Base-by-base conservation (phyloP, 495 filamentous ascomycete genomes). In the Penicillium paxilli region DNA sequence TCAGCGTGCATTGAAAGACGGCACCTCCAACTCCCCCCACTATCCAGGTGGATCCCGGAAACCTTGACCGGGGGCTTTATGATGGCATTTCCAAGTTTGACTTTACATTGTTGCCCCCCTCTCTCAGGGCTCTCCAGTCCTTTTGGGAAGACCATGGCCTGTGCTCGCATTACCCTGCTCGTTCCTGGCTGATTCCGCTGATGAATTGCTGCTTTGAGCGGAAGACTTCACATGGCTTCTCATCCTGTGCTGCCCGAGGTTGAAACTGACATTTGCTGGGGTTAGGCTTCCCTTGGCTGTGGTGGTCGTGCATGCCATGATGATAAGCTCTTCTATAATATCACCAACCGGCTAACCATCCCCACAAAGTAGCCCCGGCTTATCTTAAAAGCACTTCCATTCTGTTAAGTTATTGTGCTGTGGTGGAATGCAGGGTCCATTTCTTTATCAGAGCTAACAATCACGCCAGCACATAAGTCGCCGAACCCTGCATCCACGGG, bases 1-100 rank as follows among this genome's bases (percentile, higher is more conserved):
- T 45, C 26, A 49, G n/a, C 3, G 23, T 16, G 38, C 35, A 16
- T 23, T 8, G 23, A 22, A 21, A 26, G 21, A 10, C 33, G 44
- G 40, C 40, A 42, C 23, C 21, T 23, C 20, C 8, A 23, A 21
- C 4, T 22, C 19, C 40, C 40, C n/a, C 40, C 40, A 42, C 40
- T 23, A 21, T 42, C n/a, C 40, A 19, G 24, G 51, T 47, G 51
- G 51, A 54, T 26, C 23, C 22, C 42, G 42, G 51, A 47, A 54
- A 54, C 44, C 44, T 47, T 41, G 51, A 47, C 25, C 19, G 24
- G 17, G 16, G 26, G 20, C n/a, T n/a, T 21, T 23, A 42, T 42
- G 40, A 21, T 21, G 40, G 40, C 40, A 42, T 42, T 23, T 16
- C 35, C n/a, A n/a, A 8, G n/a, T 16, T 40, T 40, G 16, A 16